Percentiles rank a stretch among this genome's conserved stretches.
Evolutionary conservation across 495 filamentous ascomycete species (phyloP).

Genomic region (Penicillium subrubescens): DNA sequence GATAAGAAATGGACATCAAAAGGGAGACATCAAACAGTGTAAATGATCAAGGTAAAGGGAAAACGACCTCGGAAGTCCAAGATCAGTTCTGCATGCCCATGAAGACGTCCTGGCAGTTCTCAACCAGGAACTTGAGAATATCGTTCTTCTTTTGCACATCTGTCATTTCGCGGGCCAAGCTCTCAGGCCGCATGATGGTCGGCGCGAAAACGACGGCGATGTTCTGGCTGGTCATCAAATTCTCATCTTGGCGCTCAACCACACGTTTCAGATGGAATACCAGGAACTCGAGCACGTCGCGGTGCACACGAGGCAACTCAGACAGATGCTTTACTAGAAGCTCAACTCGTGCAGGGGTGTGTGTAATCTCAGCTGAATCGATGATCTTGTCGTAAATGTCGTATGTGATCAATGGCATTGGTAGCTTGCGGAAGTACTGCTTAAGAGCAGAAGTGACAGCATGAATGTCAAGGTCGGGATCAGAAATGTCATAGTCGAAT

Average conservation of each 20-base stretch:
- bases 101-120: slow-evolving; percentile 82
- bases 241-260: slow-evolving; percentile 77
- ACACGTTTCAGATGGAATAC: slow-evolving; percentile 93
- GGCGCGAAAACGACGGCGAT: slow-evolving; percentile 97
- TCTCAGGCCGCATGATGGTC: slow-evolving; percentile 90
- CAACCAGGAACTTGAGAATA: slow-evolving; percentile 86
- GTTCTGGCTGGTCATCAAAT: slow-evolving; percentile 93
- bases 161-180: slow-evolving; percentile 89
- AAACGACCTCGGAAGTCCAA: background rate
- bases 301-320: slow-evolving; percentile 78
- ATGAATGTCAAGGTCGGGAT: slow-evolving; percentile 91
- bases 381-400: slow-evolving; percentile 89
- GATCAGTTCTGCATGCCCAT: slow-evolving; percentile 43
- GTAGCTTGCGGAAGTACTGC: slow-evolving; percentile 95
- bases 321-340: slow-evolving; percentile 70
- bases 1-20: background rate
- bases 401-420: slow-evolving; percentile 86
- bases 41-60: slow-evolving; percentile 19
- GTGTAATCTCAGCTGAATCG: slow-evolving; percentile 59
- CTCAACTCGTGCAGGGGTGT: slow-evolving; percentile 54
- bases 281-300: slow-evolving; percentile 87
- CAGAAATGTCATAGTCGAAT: slow-evolving; percentile 82
- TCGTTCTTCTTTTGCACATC: slow-evolving; percentile 92
- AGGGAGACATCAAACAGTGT: slow-evolving; percentile 16
- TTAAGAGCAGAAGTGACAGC: slow-evolving; percentile 95